Base-by-base conservation (phyloP, 192 early-diverging fungal species). In the Rhizoclosmatium sp. region DNA sequence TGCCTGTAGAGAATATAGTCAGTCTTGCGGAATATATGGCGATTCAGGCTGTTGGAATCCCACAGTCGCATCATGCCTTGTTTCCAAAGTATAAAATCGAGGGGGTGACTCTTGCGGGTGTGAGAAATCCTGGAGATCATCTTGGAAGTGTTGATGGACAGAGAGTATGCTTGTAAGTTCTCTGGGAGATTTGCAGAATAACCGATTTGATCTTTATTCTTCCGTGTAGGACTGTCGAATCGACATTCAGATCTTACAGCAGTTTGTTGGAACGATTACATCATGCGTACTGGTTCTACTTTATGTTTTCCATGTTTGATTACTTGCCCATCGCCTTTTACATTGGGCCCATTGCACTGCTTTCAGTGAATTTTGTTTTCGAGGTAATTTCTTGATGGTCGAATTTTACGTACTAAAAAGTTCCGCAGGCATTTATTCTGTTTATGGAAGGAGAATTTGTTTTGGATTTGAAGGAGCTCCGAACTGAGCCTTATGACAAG, bases 241-340 rank as follows among this genome's bases (percentile, higher is more conserved):
- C 94, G 0, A 88, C 92, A 1, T 82, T 95, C 77, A 92, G 95
- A 71, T 94, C 92, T 76, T 85, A 96, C 59, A 97, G 94, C 86
- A 98, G 97, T 78, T 77, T 99, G 59, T 86, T 99, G 59, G 97
- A 99, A 81, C 91, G 94, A 68, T 88, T 99, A 51, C 97, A 99
- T 78, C 96, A 97, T 80, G 94, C 96, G 49, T 99, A 95, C 84
- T 99, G 96, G 87, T 97, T 98, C 79, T 99, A 99, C 82, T 86
- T 96, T n/a, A 88, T 97, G 79, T 93, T 93, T n/a, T 87, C 89
- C 14, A 91, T 92, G 65, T 74, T 86, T 23, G 85, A 86, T 56
- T 96, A 94, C 83, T 92, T 97, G 45, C 96, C 96, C 1, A 93
- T 99, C 59, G 92, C 93, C 59, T 88, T 93, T 66, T 99, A 97